These are phyloP conservation scores for Colletotrichum sp. DNA, from an alignment of 2,329 filamentous ascomycete genomes.

Conservation along the genomic window DNA sequence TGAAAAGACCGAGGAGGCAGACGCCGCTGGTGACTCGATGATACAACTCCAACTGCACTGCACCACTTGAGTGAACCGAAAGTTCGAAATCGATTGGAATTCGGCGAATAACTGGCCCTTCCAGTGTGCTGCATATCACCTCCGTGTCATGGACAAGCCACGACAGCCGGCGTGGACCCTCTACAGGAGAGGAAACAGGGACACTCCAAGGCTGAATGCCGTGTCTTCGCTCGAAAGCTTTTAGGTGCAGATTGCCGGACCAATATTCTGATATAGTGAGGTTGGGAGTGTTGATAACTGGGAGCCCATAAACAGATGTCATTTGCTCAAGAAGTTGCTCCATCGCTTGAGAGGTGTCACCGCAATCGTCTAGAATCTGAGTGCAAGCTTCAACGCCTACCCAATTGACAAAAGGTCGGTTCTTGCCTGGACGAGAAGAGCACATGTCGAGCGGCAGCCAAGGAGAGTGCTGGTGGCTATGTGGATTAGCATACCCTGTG, in stretches of 20 bases:
- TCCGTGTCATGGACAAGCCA: background rate
- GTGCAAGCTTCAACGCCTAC: background rate
- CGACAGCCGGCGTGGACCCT: background rate
- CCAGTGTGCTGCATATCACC: background rate
- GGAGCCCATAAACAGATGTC: background rate
- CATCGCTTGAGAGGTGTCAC: background rate
- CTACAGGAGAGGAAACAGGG: background rate
- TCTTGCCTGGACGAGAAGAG: background rate
- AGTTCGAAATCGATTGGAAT: background rate
- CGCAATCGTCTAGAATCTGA: background rate
- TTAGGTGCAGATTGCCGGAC: background rate
- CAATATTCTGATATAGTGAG: background rate
- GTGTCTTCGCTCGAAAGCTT: background rate
- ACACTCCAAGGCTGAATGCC: background rate
- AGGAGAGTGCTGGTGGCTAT: background rate
- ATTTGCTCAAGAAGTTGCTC: background rate
- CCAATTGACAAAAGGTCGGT: background rate
- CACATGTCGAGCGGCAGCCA: background rate
- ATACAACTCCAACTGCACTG: background rate
- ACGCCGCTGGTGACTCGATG: background rate
- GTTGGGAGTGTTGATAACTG: background rate
- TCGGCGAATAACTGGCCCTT: background rate
- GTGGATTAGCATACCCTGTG: no score
- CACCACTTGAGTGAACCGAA: background rate
- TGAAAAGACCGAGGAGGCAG: background rate